These are phyloP conservation scores for Petunia secreta DNA, from an alignment of 257 asterid species.

Conservation along the genomic window DNA sequence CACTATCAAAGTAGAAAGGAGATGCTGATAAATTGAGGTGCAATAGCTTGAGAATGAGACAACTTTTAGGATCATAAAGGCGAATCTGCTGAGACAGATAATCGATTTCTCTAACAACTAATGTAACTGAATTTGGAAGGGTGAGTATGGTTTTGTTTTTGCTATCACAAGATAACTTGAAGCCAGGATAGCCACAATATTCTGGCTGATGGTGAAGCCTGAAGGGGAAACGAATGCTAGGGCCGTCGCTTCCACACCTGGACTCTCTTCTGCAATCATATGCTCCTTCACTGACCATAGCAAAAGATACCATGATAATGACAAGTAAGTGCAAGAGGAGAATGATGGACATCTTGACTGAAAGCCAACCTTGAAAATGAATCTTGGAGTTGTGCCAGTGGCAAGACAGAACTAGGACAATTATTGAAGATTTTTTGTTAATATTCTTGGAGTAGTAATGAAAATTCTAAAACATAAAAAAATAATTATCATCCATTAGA, in stretches of 20 bases:
- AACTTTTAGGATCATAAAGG: background rate
- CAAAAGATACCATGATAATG: background rate
- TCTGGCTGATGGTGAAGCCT: background rate
- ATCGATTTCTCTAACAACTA: background rate
- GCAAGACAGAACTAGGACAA: no score
- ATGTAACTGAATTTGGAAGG: background rate
- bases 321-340: background rate
- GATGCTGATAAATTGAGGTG: background rate
- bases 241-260: constrained; percentile 9
- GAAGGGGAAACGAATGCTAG: constrained; percentile 22
- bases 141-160: background rate
- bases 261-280: background rate
- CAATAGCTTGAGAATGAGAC: background rate
- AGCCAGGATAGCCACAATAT: constrained; percentile 24
- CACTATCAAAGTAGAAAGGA: background rate
- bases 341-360: background rate
- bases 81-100: background rate
- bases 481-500: no score
- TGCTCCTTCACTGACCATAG: background rate
- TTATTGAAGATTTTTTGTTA: no score
- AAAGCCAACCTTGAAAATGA: background rate
- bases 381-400: background rate
- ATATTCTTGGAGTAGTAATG: no score
- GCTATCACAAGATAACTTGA: background rate
- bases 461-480: no score